Evolutionary conservation across 1,284 basidiomycete genomes (phyloP).

Genomic region (Schizophyllum commune): DNA sequence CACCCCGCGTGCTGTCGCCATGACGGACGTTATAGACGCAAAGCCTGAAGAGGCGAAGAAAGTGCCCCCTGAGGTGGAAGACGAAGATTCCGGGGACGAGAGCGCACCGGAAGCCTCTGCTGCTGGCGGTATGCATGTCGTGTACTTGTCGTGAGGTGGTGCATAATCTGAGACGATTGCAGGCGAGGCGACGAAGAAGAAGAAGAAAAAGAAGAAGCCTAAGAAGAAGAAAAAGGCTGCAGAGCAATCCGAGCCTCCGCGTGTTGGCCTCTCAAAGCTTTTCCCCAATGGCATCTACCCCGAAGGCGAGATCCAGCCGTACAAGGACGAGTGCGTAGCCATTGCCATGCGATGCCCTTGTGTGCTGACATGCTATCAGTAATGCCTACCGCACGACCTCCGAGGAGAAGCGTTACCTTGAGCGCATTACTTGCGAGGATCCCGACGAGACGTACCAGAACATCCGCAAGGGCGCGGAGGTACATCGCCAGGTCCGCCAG

Average conservation of each 20-base stretch:
- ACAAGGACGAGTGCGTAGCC: slow-evolving; percentile 75
- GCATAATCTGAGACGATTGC: background rate
- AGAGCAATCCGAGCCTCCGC: slow-evolving; percentile 90
- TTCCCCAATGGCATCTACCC: slow-evolving; percentile 86
- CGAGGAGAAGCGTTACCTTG: slow-evolving; percentile 84
- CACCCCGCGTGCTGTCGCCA: background rate
- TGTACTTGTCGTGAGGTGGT: background rate
- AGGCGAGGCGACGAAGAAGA: slow-evolving; percentile 9
- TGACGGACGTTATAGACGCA: background rate
- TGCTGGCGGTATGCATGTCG: background rate
- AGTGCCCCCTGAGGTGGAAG: background rate
- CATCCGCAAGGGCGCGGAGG: slow-evolving; percentile 90
- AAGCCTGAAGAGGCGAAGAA: background rate
- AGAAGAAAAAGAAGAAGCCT: slow-evolving; percentile 92
- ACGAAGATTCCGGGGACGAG: background rate
- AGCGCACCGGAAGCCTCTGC: background rate
- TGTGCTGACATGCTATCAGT: slow-evolving; percentile 30
- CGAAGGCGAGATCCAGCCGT: slow-evolving; percentile 87
- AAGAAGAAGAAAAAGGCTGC: slow-evolving; percentile 81
- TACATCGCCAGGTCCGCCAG: slow-evolving; percentile 89
- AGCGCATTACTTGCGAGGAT: slow-evolving; percentile 72
- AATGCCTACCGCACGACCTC: slow-evolving; percentile 85
- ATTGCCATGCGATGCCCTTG: slow-evolving; percentile 6
- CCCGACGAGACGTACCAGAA: slow-evolving; percentile 79
- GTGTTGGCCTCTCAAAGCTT: slow-evolving; percentile 83